phyloP scores from a whole-genome alignment of 192 early-diverging fungal genomes.

The Rhizophlyctis rosea region DNA sequence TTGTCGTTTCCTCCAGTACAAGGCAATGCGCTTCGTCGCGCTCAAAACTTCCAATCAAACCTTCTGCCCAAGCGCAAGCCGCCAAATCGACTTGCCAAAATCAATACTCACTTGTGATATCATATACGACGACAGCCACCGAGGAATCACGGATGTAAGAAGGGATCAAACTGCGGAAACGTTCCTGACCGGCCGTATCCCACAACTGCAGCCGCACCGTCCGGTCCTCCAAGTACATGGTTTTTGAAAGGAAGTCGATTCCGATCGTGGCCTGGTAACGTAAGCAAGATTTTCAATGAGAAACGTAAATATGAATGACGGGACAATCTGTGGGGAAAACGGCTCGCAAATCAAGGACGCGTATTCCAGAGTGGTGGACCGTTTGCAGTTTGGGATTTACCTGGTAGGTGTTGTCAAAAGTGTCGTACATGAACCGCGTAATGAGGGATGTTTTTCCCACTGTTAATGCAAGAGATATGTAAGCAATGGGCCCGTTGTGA shows the following conservation, averaged over 20 bases:
- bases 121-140: constrained; percentile 95
- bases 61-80: too few species aligned
- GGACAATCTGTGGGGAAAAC: background rate
- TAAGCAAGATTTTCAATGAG: background rate
- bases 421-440: constrained; percentile 99
- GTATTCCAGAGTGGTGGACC: background rate
- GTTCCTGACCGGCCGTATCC: constrained; percentile 99
- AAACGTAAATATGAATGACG: background rate
- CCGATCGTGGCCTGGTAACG: constrained; percentile 87
- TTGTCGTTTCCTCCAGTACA: too few species aligned
- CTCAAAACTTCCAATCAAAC: too few species aligned
- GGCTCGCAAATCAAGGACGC: background rate
- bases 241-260: constrained; percentile 98
- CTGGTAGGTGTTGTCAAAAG: constrained; percentile 98
- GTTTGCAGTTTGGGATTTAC: constrained; percentile 6
- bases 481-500: too few species aligned
- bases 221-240: constrained; percentile 97
- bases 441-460: constrained; percentile 99
- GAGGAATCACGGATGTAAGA: constrained; percentile 98
- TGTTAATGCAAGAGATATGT: constrained; percentile 39
- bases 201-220: constrained; percentile 98
- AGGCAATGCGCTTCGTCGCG: too few species aligned
- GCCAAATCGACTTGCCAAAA: background rate
- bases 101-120: constrained; percentile 80
- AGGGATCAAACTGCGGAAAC: constrained; percentile 95